A percentile compares a stretch with the other conserved stretches of the same genome.
Evolutionary conservation across 2,329 filamentous ascomycete species (phyloP).

Genomic region (Colletotrichum acutatum): DNA sequence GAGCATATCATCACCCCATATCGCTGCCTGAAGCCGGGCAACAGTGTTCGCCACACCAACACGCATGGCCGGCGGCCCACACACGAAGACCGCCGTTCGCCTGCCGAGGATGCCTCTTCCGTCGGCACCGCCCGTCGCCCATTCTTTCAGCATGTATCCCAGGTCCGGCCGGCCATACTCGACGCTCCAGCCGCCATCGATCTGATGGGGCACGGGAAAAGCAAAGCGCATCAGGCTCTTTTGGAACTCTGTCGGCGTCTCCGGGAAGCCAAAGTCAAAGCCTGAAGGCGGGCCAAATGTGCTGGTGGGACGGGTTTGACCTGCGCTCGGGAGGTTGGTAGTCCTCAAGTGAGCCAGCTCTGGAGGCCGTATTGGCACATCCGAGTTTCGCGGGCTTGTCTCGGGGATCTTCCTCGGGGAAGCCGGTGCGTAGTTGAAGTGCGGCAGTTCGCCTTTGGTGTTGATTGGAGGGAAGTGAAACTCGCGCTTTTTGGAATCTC

Average conservation of each 20-base stretch:
- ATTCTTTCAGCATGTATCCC: conserved; percentile 85
- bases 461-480: conserved; percentile 70
- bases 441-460: conserved; percentile 59
- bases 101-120: conserved; percentile 79
- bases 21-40: conserved; percentile 82
- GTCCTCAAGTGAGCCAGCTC: conserved; percentile 69
- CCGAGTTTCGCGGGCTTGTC: conserved; percentile 35
- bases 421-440: conserved; percentile 66
- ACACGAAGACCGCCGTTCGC: conserved; percentile 90
- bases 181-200: conserved; percentile 85
- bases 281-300: conserved; percentile 69
- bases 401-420: conserved; percentile 51
- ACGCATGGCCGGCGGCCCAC: conserved; percentile 87
- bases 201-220: conserved; percentile 76
- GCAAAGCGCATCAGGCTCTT: conserved; percentile 92
- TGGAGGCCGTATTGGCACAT: conserved; percentile 54
- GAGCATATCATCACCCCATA: conserved; percentile 80
- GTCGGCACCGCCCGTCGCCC: conserved; percentile 77
- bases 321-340: conserved; percentile 47
- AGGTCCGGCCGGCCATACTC: conserved; percentile 93
- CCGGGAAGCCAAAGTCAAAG: conserved; percentile 86
- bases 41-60: conserved; percentile 89
- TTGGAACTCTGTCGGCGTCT: conserved; percentile 87
- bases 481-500: conserved; percentile 50
- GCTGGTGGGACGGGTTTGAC: conserved; percentile 59